These are phyloP conservation scores for Ensete glaucum DNA, from an alignment of 176 grass and related monocot species.

Conservation along the genomic window DNA sequence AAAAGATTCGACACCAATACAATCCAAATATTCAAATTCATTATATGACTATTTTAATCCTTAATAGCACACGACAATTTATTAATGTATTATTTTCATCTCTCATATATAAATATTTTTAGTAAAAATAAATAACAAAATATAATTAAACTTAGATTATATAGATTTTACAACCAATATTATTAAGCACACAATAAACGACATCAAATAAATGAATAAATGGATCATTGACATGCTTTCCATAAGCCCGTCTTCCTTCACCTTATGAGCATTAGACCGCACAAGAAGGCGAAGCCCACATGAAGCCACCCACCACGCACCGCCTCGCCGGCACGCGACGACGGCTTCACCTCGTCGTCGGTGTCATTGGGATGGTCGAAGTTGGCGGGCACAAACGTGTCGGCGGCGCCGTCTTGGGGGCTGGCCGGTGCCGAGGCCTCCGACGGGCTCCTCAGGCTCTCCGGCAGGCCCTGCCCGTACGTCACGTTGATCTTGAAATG, in stretches of 20 bases:
- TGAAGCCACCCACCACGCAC: background rate
- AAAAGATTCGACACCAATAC: no score
- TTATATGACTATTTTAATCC: no score
- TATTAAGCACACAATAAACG: no score
- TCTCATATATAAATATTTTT: no score
- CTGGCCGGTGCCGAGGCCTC: conserved; percentile 37
- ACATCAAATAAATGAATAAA: no score
- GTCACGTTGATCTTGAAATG: conserved; percentile 51
- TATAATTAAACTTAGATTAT: no score
- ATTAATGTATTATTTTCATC: no score
- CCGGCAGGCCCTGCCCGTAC: conserved; percentile 70
- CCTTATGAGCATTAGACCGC: background rate
- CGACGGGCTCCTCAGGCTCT: conserved; percentile 47
- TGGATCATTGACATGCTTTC: no score
- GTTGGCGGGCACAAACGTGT: conserved; percentile 21
- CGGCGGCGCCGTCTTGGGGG: conserved; percentile 14
- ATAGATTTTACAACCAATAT: no score
- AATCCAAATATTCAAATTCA: no score
- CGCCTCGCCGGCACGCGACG: background rate
- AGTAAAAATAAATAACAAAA: no score
- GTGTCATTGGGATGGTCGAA: conserved; percentile 66
- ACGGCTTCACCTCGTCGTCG: background rate
- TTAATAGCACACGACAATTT: no score
- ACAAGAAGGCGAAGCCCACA: background rate
- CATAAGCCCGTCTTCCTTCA: background rate